phyloP scores from a whole-genome alignment of 2,329 filamentous ascomycete species.

The Mycogone perniciosa region DNA sequence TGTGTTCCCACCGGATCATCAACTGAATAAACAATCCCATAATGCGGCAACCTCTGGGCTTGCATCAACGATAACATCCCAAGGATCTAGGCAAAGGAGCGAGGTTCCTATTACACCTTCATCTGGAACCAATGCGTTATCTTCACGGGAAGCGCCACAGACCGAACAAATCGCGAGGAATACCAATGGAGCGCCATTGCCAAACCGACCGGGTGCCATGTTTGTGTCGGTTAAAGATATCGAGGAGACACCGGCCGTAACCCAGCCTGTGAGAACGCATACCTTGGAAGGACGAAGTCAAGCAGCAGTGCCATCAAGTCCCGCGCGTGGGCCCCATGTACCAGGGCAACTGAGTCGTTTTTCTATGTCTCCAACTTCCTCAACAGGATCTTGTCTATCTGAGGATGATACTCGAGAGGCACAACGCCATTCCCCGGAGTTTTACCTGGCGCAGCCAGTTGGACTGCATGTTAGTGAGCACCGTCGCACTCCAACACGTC shows the following conservation, averaged over 20 bases:
- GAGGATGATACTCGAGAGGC: background rate
- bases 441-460: conserved; percentile 4
- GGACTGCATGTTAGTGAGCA: background rate
- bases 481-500: background rate
- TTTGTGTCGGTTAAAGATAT: background rate
- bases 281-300: conserved; percentile 13
- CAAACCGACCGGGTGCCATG: background rate
- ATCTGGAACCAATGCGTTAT: background rate
- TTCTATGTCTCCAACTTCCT: conserved; percentile 9
- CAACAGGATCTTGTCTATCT: background rate
- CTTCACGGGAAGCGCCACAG: background rate
- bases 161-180: background rate
- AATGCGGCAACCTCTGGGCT: conserved; percentile 57
- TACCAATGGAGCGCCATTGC: background rate
- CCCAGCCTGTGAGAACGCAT: conserved; percentile 12
- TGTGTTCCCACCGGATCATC: conserved; percentile 51
- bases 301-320: background rate
- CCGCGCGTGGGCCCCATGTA: background rate
- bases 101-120: background rate
- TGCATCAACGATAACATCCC: conserved; percentile 55
- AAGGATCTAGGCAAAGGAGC: conserved; percentile 24
- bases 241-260: background rate
- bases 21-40: conserved; percentile 45
- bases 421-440: background rate
- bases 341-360: conserved; percentile 10